Base-by-base conservation (phyloP, 768 basidiomycete species). In the Bullera alba region DNA sequence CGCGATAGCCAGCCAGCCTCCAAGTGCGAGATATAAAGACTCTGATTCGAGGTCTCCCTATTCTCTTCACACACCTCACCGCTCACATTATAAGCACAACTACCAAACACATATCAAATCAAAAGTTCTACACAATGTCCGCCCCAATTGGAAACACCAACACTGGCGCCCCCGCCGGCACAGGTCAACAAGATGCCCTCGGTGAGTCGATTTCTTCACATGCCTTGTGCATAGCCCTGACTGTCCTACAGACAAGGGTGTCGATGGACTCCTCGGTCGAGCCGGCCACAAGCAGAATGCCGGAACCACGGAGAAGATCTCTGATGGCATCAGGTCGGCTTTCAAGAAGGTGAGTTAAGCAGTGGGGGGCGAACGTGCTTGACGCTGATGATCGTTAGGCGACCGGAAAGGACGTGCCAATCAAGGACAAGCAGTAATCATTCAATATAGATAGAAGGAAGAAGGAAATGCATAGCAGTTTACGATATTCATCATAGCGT, bases 251-350 rank as follows among this genome's bases (percentile, higher is more conserved):
- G 56, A 58, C 51, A 58, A 56, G 42, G 61, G 61, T 41, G 49
- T 63, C 48, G 52, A 50, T 19, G 19, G 19, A 2, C 10, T 43
- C 2, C 49, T 58, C 17, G 49, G 35, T 25, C 48, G 55, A 42
- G 42, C 48, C 19, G 61, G 61, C 10, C 58, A 63, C 48, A 39
- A 41, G 14, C 61, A 63, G 44, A 41, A 32, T 22, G 51, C 30
- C 1, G 16, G 32, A 16, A 64, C 62, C 19, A 64, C 62, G 28
- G 62, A 64, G 59, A 64, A 64, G 56, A 64, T 64, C 53, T 60
- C 58, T 21, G 62, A 64, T 41, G 62, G 62, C 4, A 37, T 64
- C 45, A 46, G 62, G 10, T 26, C 45, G 17, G 58, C 29, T 14
- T 60, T 64, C 58, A 60, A 64, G 51, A 64, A 64, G 62, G 48